Evolutionary conservation across 495 filamentous ascomycete species (phyloP).

Genomic region (Podospora tetraspora): DNA sequence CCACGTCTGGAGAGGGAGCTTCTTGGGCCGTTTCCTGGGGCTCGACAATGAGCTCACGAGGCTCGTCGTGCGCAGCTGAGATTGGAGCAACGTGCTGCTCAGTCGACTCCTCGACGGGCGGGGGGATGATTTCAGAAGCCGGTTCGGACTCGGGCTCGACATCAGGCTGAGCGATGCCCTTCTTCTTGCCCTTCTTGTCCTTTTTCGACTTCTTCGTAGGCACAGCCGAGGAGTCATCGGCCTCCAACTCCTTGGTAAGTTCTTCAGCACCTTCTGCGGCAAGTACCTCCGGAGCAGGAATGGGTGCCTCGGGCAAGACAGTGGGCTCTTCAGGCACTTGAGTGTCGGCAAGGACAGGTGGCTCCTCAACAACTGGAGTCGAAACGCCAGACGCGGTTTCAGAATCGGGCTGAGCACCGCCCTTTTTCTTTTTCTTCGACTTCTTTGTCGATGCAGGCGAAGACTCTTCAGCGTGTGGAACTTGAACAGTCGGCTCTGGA

Average conservation of each 20-base stretch:
- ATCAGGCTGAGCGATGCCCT: not conserved
- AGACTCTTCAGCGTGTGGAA: not conserved
- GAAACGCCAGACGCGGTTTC: slow-evolving; percentile 13
- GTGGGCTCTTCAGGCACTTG: too few species aligned
- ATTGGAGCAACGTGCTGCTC: not conserved
- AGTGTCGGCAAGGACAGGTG: not conserved
- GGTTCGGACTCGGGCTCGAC: not conserved
- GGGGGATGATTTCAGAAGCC: not conserved
- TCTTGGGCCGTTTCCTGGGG: not conserved
- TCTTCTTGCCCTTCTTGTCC: slow-evolving; percentile 31
- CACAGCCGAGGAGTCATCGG: slow-evolving; percentile 2
- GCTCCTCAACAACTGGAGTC: slow-evolving; percentile 7
- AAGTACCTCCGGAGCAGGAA: not conserved
- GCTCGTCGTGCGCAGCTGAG: not conserved
- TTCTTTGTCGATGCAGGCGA: slow-evolving; percentile 22
- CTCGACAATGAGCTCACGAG: not conserved
- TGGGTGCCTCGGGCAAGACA: not conserved
- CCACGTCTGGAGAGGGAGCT: not conserved
- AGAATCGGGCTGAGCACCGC: slow-evolving; percentile 13
- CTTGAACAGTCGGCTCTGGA: not conserved
- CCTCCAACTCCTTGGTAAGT: not conserved
- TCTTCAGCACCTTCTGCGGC: not conserved
- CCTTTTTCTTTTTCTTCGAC: slow-evolving; percentile 26
- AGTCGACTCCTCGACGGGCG: not conserved
- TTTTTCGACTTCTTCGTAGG: slow-evolving; percentile 23